Evolutionary conservation across 164 flowering plant species (phyloP).

Genomic region (Pachysandra terminalis): DNA sequence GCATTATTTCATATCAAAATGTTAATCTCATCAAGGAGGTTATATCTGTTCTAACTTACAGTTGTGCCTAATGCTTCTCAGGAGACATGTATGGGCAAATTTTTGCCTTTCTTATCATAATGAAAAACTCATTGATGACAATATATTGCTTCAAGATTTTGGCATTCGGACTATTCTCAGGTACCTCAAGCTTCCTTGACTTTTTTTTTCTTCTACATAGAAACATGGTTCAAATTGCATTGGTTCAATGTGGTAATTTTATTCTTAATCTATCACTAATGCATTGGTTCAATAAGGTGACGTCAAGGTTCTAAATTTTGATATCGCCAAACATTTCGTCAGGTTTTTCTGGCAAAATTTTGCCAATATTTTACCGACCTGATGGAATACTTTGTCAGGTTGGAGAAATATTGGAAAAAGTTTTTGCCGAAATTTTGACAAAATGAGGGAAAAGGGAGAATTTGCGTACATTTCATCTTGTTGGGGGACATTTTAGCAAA

Average conservation of each 20-base stretch:
- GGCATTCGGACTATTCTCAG: slow-evolving; percentile 80
- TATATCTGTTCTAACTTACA: neutral
- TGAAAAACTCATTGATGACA: slow-evolving; percentile 74
- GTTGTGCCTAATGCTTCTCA: slow-evolving; percentile 24
- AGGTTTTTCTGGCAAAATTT: too few species aligned
- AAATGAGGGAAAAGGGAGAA: too few species aligned
- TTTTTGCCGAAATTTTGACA: too few species aligned
- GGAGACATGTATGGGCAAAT: slow-evolving; percentile 87
- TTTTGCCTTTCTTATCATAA: slow-evolving; percentile 65
- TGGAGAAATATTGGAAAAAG: too few species aligned
- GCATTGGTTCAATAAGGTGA: too few species aligned
- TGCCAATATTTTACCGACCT: too few species aligned
- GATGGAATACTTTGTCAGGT: too few species aligned
- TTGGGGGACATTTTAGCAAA: too few species aligned
- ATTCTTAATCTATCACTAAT: neutral
- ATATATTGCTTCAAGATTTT: slow-evolving; percentile 57
- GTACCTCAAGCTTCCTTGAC: slow-evolving; percentile 33
- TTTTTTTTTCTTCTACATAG: neutral
- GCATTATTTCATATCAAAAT: too few species aligned
- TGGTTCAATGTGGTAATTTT: neutral
- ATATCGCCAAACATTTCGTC: too few species aligned
- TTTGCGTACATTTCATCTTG: too few species aligned
- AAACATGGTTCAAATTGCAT: neutral
- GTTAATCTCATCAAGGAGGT: neutral
- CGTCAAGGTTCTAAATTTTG: too few species aligned